Percentiles rank a stretch among this genome's conserved stretches.
phyloP scores from a whole-genome alignment of 495 filamentous ascomycete genomes.

The Neurospora africana region DNA sequence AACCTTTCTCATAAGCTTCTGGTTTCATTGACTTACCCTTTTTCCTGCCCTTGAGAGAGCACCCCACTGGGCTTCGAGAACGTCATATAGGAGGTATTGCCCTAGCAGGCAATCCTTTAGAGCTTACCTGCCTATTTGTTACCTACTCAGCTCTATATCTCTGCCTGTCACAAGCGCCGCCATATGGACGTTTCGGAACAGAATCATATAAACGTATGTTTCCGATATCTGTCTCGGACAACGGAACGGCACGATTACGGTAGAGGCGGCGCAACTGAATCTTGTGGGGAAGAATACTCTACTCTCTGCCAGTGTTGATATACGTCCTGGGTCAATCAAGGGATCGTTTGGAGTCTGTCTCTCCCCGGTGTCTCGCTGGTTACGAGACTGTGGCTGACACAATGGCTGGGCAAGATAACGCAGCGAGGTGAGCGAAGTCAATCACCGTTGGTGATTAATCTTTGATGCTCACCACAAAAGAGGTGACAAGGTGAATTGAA shows the following conservation, averaged over 20 bases:
- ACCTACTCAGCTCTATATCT: neutral
- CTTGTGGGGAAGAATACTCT: neutral
- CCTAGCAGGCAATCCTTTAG: neutral
- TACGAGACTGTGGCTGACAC: neutral
- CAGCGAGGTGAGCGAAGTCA: neutral
- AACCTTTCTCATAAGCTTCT: neutral
- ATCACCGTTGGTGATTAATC: neutral
- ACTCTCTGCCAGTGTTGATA: no score
- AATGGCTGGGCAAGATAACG: neutral
- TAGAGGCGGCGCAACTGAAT: neutral
- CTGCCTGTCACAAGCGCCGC: neutral
- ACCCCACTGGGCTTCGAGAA: neutral
- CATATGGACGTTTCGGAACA: neutral
- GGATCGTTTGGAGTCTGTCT: neutral
- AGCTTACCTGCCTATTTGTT: neutral
- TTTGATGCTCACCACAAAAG: no score
- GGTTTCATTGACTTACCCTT: neutral
- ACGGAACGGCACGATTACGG: neutral
- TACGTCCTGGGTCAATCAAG: neutral
- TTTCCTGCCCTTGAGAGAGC: neutral
- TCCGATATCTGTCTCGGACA: neutral
- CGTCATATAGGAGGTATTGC: no score
- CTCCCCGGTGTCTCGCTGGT: neutral
- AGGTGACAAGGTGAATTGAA: no score
- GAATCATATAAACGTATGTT: neutral